phyloP scores from a whole-genome alignment of 2,329 filamentous ascomycete species.

The Ilyonectria mors-panacis region DNA sequence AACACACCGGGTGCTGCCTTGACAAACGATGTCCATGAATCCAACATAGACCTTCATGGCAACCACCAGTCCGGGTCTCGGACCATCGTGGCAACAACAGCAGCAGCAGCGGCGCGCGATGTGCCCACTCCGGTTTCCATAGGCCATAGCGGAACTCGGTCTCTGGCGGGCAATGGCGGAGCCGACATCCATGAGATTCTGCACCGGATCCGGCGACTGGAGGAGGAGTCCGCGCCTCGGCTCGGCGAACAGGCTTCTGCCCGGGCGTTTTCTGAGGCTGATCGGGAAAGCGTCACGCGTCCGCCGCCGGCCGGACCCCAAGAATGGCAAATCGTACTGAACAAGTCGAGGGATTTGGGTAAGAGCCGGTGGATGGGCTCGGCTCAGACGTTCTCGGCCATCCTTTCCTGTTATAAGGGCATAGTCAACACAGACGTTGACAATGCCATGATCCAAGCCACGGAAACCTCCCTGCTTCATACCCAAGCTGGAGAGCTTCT shows the following conservation, averaged over 20 bases:
- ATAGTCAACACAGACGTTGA: neutral
- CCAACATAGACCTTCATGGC: neutral
- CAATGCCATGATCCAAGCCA: neutral
- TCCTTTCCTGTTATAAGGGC: constrained; percentile 4
- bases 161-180: neutral
- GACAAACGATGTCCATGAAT: neutral
- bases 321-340: constrained; percentile 5
- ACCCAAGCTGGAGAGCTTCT: constrained; percentile 2
- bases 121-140: constrained; percentile 4
- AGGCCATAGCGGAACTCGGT: neutral
- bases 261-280: neutral
- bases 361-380: constrained; percentile 3
- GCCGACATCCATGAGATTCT: constrained; percentile 2
- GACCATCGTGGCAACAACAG: neutral
- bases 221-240: neutral
- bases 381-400: constrained; percentile 6
- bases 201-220: constrained; percentile 1
- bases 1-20: no score
- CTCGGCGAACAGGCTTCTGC: neutral
- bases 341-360: constrained; percentile 9
- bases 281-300: neutral
- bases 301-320: neutral
- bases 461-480: constrained; percentile 5
- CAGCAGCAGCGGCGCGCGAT: neutral
- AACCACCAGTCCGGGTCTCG: neutral